Percentiles rank a stretch among this genome's conserved stretches.
Conservation (phyloP, 2,329 filamentous ascomycete genomes). For the Trichoderma sp. region DNA sequence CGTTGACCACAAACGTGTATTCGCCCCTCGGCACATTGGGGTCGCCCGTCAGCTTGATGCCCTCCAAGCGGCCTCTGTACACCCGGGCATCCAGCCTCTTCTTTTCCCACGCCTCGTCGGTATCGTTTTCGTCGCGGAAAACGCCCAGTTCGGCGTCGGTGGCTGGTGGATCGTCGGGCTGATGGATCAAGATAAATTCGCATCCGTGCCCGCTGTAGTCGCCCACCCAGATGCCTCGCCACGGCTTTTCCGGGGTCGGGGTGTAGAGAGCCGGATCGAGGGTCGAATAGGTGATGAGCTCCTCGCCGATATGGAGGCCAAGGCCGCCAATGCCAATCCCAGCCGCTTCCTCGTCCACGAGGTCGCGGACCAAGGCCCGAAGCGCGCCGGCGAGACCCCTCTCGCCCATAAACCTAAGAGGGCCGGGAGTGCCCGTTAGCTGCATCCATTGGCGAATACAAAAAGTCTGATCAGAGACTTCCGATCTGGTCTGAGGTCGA, state of each 20-base stretch:
- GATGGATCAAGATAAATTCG: conserved; percentile 82
- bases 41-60: conserved; percentile 90
- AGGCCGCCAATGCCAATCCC: conserved; percentile 30
- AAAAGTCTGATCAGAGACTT: conserved; percentile 72
- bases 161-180: conserved; percentile 57
- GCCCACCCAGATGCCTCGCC: conserved; percentile 87
- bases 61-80: conserved; percentile 71
- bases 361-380: conserved; percentile 28
- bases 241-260: conserved; percentile 77
- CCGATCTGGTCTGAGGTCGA: conserved; percentile 52
- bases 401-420: conserved; percentile 38
- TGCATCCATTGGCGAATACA: conserved; percentile 77
- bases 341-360: conserved; percentile 24
- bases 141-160: conserved; percentile 48
- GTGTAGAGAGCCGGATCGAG: conserved; percentile 76
- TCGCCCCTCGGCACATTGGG: conserved; percentile 87
- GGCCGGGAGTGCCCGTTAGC: conserved; percentile 48
- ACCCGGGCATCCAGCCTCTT: conserved; percentile 52
- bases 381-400: conserved; percentile 33
- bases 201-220: conserved; percentile 88
- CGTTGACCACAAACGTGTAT: conserved; percentile 76
- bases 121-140: conserved; percentile 46
- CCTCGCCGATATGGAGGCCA: conserved; percentile 56
- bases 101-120: conserved; percentile 48
- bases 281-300: conserved; percentile 67